These are phyloP conservation scores for Acacia pycnantha DNA, from an alignment of 331 rosid genomes.

Conservation along the genomic window DNA sequence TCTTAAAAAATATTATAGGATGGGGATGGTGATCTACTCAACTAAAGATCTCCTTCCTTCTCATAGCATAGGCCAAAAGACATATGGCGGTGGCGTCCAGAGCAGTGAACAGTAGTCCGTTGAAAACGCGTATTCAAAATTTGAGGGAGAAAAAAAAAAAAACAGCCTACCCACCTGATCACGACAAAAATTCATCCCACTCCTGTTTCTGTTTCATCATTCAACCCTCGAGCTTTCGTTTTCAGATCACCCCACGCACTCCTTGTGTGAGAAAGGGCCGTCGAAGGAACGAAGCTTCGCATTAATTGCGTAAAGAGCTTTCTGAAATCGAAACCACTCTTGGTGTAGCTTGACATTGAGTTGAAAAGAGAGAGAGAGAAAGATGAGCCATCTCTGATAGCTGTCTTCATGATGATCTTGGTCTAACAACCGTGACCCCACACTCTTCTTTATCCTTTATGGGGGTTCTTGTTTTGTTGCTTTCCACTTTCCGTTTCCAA, in stretches of 20 bases:
- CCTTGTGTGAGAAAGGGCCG: neutral
- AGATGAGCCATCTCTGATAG: constrained; percentile 19
- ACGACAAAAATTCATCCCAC: neutral
- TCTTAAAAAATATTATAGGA: too few relatives aligned
- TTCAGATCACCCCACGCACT: neutral
- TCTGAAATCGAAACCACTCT: neutral
- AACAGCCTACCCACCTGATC: neutral
- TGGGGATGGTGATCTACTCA: too few relatives aligned
- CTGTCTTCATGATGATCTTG: constrained; percentile 36
- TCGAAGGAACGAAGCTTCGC: constrained; percentile 10
- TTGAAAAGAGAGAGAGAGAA: neutral
- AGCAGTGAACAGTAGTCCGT: neutral
- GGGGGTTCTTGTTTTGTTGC: neutral
- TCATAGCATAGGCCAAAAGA: too few relatives aligned
- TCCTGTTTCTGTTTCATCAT: neutral
- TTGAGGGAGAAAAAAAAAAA: neutral
- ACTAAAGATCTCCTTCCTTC: too few relatives aligned
- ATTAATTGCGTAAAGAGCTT: too few relatives aligned
- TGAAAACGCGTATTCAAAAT: constrained; percentile 17
- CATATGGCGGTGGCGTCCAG: neutral
- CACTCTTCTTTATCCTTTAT: neutral
- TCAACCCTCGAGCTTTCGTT: neutral
- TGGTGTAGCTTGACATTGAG: neutral
- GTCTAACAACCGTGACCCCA: constrained; percentile 23
- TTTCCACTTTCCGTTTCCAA: constrained; percentile 21